Conservation (phyloP, 2,329 filamentous ascomycete genomes). For the Fusarium pseudocircinatum region DNA sequence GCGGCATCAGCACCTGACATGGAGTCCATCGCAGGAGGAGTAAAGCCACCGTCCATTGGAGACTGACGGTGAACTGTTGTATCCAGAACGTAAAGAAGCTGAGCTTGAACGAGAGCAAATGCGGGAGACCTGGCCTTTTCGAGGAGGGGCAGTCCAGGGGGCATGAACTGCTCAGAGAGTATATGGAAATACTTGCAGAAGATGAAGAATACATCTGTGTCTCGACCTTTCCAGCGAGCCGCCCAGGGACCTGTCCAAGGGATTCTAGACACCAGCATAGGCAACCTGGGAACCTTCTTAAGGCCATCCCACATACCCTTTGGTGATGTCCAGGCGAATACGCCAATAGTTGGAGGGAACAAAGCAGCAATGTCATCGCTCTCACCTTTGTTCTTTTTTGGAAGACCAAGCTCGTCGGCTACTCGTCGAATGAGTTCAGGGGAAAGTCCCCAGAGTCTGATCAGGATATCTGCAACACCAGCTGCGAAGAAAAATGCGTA, state of each 20-base stretch:
- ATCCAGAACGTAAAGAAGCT: constrained; percentile 81
- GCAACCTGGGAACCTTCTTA: constrained; percentile 70
- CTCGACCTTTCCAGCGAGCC: constrained; percentile 84
- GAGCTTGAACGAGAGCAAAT: constrained; percentile 82
- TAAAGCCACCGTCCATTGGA: constrained; percentile 56
- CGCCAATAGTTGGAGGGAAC: constrained; percentile 74
- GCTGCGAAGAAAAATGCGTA: constrained; percentile 95
- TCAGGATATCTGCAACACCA: constrained; percentile 83
- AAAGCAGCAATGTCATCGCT: constrained; percentile 72
- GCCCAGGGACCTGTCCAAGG: constrained; percentile 88
- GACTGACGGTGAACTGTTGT: constrained; percentile 83
- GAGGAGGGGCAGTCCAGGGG: constrained; percentile 60
- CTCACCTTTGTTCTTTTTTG: constrained; percentile 63
- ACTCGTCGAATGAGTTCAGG: constrained; percentile 76
- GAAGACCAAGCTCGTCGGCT: constrained; percentile 73
- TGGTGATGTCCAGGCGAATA: constrained; percentile 65
- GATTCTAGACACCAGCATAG: constrained; percentile 76
- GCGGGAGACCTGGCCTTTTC: constrained; percentile 76
- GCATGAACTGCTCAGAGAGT: constrained; percentile 77
- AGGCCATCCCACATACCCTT: constrained; percentile 64
- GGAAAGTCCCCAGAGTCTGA: constrained; percentile 81
- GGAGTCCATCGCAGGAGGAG: constrained; percentile 56
- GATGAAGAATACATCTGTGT: constrained; percentile 90
- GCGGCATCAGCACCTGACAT: constrained; percentile 70
- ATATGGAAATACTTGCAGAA: constrained; percentile 91